Conservation (phyloP, 768 basidiomycete genomes). For the Peribolospora kevripleyi region DNA sequence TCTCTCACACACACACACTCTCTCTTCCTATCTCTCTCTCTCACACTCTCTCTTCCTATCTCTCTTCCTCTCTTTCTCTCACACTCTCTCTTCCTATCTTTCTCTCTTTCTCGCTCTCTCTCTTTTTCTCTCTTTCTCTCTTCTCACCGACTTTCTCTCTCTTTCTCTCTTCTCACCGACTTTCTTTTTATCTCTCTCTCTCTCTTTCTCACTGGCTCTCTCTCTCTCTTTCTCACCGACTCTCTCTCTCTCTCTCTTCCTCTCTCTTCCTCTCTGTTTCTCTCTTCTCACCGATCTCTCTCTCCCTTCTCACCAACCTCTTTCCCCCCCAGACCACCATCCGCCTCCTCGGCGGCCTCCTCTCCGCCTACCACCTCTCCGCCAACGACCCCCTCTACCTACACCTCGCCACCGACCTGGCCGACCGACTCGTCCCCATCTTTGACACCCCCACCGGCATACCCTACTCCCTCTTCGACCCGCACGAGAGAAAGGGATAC, state of each 20-base stretch:
- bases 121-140: too few species aligned
- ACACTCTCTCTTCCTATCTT: too few species aligned
- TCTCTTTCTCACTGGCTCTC: too few species aligned
- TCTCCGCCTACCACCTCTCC: slow-evolving; percentile 63
- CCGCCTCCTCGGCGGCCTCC: slow-evolving; percentile 65
- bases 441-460: slow-evolving; percentile 65
- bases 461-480: slow-evolving; percentile 56
- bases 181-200: too few species aligned
- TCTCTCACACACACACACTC: too few species aligned
- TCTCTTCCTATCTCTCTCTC: neutral
- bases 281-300: too few species aligned
- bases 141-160: too few species aligned
- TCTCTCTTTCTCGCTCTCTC: neutral
- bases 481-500: slow-evolving; percentile 35
- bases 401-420: slow-evolving; percentile 54
- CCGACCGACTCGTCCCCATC: slow-evolving; percentile 53
- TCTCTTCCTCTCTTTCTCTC: neutral
- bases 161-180: neutral
- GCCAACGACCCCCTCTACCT: slow-evolving; percentile 40
- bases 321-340: slow-evolving; percentile 51
- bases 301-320: neutral
- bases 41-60: neutral
- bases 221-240: too few species aligned
- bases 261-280: neutral
- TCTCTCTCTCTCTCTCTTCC: neutral